Evolutionary conservation across 2,329 filamentous ascomycete genomes (phyloP), one percentile per base, ranked within the genome.

Genomic region (Helotiales sp.): DNA sequence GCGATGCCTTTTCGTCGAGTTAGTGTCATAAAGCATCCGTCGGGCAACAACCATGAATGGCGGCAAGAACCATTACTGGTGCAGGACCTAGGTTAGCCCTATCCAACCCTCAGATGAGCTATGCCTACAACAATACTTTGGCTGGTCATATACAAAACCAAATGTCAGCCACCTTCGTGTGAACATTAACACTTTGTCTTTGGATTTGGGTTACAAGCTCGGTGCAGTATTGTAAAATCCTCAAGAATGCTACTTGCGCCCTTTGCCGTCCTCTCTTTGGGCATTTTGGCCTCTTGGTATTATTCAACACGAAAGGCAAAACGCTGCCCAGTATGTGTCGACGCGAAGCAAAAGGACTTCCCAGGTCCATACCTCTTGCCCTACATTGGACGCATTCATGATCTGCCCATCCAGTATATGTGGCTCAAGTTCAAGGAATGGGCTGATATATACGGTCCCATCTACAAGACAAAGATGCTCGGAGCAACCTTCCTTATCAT

Each of bases 351-450:
- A 8, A 50, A 30, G 9, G 47, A 50, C 13, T 33, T 50, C 13
- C 47, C 47, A 12, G 47, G 47, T 2, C 47, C 47, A 34, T 50
- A 30, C 19, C 19, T 50, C 5, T 38, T 54, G 15, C 52, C 52
- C 17, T 54, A 12, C 15, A 34, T 47, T 15, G 53, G 53, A 31
- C 31, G 33, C 5, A 71, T 79, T 54, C 77, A 79, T 60, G 77
- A 80, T 57, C 68, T 80, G 10, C 77, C 78, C 2, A 77, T 78
- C 62, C 61, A 77, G 34, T 75, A 71, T 65, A 79, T 78, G 76
- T 83, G 80, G 80, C 65, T 81, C 61, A 59, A 59, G 64, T 77
- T 79, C 59, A 73, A 77, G 55, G 75, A 79, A 59, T 79, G 77
- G 77, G 72, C 70, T 60, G 74, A 77, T 61, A 63, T 68, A 27